Evolutionary conservation across 2,329 filamentous ascomycete species (phyloP).

Genomic region (Lasiodiplodia theobromae): DNA sequence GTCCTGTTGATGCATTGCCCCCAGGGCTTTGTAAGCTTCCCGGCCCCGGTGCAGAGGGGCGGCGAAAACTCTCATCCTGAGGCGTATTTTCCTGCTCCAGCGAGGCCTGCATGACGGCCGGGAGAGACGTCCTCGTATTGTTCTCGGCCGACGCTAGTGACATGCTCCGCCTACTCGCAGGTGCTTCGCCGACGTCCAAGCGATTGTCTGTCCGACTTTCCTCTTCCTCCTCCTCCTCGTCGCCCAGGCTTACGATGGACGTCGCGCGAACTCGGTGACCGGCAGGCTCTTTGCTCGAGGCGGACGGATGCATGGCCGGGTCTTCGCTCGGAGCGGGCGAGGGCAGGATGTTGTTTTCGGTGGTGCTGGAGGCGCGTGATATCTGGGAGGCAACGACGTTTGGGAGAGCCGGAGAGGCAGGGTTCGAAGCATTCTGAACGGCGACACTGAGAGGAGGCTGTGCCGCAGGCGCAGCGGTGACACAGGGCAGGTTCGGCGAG

Average conservation of each 20-base stretch:
- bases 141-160: neutral
- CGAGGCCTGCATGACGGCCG: neutral
- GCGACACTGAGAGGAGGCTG: neutral
- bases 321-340: conserved; percentile 71
- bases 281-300: conserved; percentile 63
- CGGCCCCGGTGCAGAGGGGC: neutral
- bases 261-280: neutral
- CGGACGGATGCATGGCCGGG: conserved; percentile 63
- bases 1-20: neutral
- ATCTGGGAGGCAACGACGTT: conserved; percentile 35
- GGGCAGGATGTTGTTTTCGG: conserved; percentile 55
- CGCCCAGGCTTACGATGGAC: conserved; percentile 9
- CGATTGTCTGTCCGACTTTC: neutral
- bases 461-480: neutral
- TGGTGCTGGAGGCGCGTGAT: conserved; percentile 16
- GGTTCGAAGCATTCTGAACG: conserved; percentile 36
- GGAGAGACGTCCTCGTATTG: neutral
- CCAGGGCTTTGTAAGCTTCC: neutral
- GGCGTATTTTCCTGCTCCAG: neutral
- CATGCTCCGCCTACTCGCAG: neutral
- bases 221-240: conserved; percentile 17
- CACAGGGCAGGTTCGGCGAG: neutral
- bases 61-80: neutral
- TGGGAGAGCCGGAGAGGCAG: conserved; percentile 45
- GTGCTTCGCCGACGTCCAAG: neutral